Conservation (phyloP, 2,329 filamentous ascomycete species). For the Epichloe sibirici region DNA sequence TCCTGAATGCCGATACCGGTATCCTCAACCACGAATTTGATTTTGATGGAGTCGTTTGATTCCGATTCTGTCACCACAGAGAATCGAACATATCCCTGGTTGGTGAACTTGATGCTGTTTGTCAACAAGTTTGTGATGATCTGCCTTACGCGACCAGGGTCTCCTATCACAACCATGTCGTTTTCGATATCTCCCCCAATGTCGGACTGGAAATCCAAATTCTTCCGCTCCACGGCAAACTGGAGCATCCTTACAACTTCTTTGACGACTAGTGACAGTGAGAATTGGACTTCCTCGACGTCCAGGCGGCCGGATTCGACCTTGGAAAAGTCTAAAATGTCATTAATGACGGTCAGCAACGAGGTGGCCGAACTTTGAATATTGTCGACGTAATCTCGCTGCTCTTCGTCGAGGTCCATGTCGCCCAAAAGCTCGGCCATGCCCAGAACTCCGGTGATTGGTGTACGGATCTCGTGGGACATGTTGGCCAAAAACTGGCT, state of each 20-base stretch:
- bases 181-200: slow-evolving; percentile 50
- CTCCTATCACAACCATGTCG: slow-evolving; percentile 71
- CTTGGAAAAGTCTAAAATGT: slow-evolving; percentile 84
- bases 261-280: slow-evolving; percentile 56
- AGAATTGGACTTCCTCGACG: slow-evolving; percentile 72
- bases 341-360: slow-evolving; percentile 77
- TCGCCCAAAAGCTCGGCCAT: slow-evolving; percentile 67
- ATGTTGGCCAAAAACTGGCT: slow-evolving; percentile 71
- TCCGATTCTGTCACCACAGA: slow-evolving; percentile 52
- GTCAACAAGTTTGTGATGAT: slow-evolving; percentile 72
- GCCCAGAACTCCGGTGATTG: slow-evolving; percentile 69
- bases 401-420: slow-evolving; percentile 55
- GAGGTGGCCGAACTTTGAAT: slow-evolving; percentile 72
- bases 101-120: slow-evolving; percentile 66
- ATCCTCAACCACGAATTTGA: slow-evolving; percentile 63
- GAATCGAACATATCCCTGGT: slow-evolving; percentile 55
- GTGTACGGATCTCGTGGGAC: slow-evolving; percentile 70
- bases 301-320: slow-evolving; percentile 67
- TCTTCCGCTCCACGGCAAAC: slow-evolving; percentile 72
- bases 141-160: slow-evolving; percentile 72
- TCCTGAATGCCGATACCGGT: slow-evolving; percentile 75
- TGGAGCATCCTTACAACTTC: slow-evolving; percentile 82
- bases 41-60: slow-evolving; percentile 49
- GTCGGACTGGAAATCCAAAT: slow-evolving; percentile 57
- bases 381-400: slow-evolving; percentile 63